Base-by-base conservation (phyloP, 495 filamentous ascomycete species). In the Margaritispora aquatica region DNA sequence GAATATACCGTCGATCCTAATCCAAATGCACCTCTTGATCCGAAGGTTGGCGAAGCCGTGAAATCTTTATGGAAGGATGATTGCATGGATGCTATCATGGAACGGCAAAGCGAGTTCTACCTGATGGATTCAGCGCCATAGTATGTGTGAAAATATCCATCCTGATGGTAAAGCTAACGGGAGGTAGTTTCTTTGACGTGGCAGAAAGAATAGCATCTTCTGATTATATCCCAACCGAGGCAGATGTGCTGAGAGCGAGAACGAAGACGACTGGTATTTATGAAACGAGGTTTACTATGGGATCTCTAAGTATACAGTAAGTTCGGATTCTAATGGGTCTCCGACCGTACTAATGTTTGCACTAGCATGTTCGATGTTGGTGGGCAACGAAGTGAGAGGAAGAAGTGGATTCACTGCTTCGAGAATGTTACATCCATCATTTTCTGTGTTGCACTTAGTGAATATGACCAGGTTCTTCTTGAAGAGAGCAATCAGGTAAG, bases 341-440 rank as follows among this genome's bases (percentile, higher is more conserved):
- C 7, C 8, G 1, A 4, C 27, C 20, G 26, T 24, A 50, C 11
- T 50, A 10, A 5, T 26, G 20, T 23, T 19, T 2, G 27, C 17
- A 23, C 48, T 55, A 60, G 65, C 78, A 98, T 98, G 94, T 98
- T 98, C 70, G 94, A 98, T 71, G 94, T 98, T 21, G 94, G 94
- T 58, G 94, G 94, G 29, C 94, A 98, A 75, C 79, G 94, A 64
- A 96, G 92, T 71, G 94, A 98, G 71, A 84, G 94, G 55, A 98
- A 98, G 75, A 98, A 98, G 74, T 98, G 94, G 94, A 98, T 98
- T 67, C 94, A 98, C 75, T 98, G 94, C 77, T 98, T 98, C 70
- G 94, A 98, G 71, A 96, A 97, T 63, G 94, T 98, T 63, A 98
- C 94, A 10, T 98, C 94, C n/a, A 98, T 98, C 72, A 97, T 98